Conservation (phyloP, 208 protist genomes). For the Leishmania arabica region DNA sequence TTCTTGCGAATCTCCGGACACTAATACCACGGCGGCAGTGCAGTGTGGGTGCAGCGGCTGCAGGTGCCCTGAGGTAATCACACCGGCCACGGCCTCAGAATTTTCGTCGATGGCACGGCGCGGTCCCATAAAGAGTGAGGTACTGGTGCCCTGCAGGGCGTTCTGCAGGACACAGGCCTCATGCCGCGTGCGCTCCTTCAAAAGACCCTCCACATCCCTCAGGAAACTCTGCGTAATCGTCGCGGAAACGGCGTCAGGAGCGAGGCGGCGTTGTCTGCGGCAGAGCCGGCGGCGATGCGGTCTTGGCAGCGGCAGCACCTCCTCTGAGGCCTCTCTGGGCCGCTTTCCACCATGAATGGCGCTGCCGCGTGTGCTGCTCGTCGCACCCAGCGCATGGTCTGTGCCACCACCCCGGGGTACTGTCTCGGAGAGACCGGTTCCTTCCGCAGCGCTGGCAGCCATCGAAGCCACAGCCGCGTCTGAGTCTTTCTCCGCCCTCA, state of each 20-base stretch:
- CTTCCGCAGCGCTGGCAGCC: background rate
- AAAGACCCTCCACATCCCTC: constrained; percentile 42
- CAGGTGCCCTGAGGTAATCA: background rate
- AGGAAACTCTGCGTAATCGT: constrained; percentile 56
- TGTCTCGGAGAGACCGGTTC: background rate
- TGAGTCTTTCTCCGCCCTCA: background rate
- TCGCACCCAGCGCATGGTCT: constrained; percentile 1
- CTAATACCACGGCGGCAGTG: background rate
- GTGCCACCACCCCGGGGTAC: background rate
- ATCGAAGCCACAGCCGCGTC: background rate
- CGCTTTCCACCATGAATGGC: background rate
- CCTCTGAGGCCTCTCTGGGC: background rate
- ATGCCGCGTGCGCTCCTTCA: constrained; percentile 40
- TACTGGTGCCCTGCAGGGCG: constrained; percentile 56
- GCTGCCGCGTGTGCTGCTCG: background rate
- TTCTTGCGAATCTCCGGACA: background rate
- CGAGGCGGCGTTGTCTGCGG: constrained; percentile 15
- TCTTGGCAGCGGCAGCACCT: constrained; percentile 1
- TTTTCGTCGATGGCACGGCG: constrained; percentile 30
- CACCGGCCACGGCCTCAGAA: background rate
- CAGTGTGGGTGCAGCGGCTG: background rate
- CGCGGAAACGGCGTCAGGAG: constrained; percentile 54
- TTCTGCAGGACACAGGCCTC: constrained; percentile 62
- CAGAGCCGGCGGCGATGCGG: background rate
- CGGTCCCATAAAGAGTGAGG: constrained; percentile 85